Evolutionary conservation across 2,329 filamentous ascomycete genomes (phyloP), one percentile per base, ranked within the genome.

Genomic region (Trichophyton verrucosum): DNA sequence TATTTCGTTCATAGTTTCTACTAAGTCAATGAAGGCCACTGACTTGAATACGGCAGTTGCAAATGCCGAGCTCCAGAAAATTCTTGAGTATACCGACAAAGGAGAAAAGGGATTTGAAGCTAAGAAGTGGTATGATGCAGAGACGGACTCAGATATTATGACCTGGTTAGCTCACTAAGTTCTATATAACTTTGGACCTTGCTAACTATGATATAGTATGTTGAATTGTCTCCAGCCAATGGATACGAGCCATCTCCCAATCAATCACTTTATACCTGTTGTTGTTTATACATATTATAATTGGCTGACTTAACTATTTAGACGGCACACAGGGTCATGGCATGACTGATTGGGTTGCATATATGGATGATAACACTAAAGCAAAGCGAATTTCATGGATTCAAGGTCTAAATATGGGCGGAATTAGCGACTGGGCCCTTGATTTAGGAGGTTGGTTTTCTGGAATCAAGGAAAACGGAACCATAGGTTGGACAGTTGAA

Each of bases 341-440:
- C 69, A 47, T 65, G 1, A 56, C 73, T 13, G 44, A 47, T 17
- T 71, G 69, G 62, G 74, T 73, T 1, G 65, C 70, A n/a, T 76
- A 73, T 38, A 70, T 71, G 68, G 49, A 67, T 66, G 36, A 62
- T 11, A 61, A 44, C 0, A 70, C 57, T 13, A 73, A 71, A 49
- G 15, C 30, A 0, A 20, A n/a, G 1, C 67, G 72, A 5, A 61
- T 58, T 0, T 40, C 57, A 0, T 36, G 61, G 0, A 72, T 67
- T 59, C 49, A 67, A 42, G 47, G 38, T 0, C 44, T 67, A 0
- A 68, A 68, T 44, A 66, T 74, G 53, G 67, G 62, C 0, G 72
- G 72, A 1, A 71, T 62, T 17, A 61, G 64, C 20, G 68, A 74
- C 57, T 75, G 71, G 72, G 72, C 73, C 9, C 63, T 67, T 17